Percentiles rank a stretch among this genome's conserved stretches.
These are phyloP conservation scores for Trichoderma endophyticum DNA, from an alignment of 2,329 filamentous ascomycete species.

Conservation along the genomic window DNA sequence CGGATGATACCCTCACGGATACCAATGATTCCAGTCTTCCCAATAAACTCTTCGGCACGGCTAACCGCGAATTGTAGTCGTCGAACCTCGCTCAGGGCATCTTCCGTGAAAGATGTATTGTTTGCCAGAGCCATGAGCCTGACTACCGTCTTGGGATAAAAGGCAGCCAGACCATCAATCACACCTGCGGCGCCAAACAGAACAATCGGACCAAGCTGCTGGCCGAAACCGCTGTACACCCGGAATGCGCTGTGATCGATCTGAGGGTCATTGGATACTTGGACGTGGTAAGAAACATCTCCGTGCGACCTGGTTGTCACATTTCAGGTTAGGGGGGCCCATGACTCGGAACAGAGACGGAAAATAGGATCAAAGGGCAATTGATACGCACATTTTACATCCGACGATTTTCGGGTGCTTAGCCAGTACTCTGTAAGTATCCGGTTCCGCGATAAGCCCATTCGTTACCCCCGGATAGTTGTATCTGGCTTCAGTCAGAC, in stretches of 20 bases:
- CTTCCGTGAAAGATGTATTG: conserved; percentile 30
- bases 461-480: conserved; percentile 67
- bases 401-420: conserved; percentile 65
- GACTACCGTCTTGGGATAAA: conserved; percentile 62
- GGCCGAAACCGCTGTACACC: conserved; percentile 62
- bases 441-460: conserved; percentile 56
- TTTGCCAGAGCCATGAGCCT: conserved; percentile 42
- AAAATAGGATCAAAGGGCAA: not conserved
- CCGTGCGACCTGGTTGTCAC: conserved; percentile 49
- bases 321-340: not conserved
- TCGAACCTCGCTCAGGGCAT: conserved; percentile 27
- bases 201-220: conserved; percentile 60
- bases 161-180: conserved; percentile 60
- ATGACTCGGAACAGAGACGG: not conserved
- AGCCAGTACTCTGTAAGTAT: conserved; percentile 55
- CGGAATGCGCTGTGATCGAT: conserved; percentile 59
- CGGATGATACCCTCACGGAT: conserved; percentile 63
- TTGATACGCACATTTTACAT: conserved; percentile 52
- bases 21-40: conserved; percentile 57
- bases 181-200: conserved; percentile 57
- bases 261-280: conserved; percentile 56
- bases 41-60: conserved; percentile 59
- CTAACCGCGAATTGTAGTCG: conserved; percentile 60
- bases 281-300: conserved; percentile 61
- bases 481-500: conserved; percentile 42